These are phyloP conservation scores for Pichia rugopelliculosa DNA, from an alignment of 805 yeast genomes.

Conservation along the genomic window DNA sequence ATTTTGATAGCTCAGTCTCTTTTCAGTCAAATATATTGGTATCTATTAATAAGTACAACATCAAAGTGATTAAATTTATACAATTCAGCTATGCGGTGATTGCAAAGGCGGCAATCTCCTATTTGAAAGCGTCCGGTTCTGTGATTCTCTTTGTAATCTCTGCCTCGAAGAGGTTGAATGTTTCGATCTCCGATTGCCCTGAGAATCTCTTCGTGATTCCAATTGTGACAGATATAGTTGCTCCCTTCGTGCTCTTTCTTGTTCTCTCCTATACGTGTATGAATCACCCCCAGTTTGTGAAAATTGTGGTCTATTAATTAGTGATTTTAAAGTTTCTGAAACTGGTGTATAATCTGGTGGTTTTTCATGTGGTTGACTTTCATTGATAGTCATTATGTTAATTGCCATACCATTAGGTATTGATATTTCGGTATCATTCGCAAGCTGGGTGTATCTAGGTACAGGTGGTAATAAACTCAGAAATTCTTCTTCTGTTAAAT, in stretches of 20 bases:
- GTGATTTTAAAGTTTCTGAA: constrained; percentile 19
- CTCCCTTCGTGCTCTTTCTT: constrained; percentile 2
- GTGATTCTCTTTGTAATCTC: neutral
- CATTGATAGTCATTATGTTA: constrained; percentile 21
- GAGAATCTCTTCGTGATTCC: neutral
- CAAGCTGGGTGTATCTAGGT: constrained; percentile 23
- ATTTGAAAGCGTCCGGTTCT: neutral
- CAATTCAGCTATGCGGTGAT: neutral
- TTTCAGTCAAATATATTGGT: too few relatives aligned
- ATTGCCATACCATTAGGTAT: constrained; percentile 23
- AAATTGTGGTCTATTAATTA: constrained; percentile 21
- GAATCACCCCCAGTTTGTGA: constrained; percentile 24
- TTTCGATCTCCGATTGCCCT: neutral
- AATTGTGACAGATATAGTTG: neutral
- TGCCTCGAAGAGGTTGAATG: neutral
- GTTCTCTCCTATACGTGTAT: neutral
- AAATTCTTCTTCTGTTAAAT: constrained; percentile 17
- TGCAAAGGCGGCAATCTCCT: neutral
- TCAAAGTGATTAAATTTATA: neutral
- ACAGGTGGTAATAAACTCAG: constrained; percentile 24
- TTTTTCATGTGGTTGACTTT: constrained; percentile 21
- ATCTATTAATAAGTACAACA: too few relatives aligned
- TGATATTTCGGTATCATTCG: constrained; percentile 22
- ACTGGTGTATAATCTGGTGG: constrained; percentile 34
- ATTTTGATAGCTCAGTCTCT: too few relatives aligned